phyloP scores from a whole-genome alignment of 208 protist genomes.

The Naegleria gruberi region DNA sequence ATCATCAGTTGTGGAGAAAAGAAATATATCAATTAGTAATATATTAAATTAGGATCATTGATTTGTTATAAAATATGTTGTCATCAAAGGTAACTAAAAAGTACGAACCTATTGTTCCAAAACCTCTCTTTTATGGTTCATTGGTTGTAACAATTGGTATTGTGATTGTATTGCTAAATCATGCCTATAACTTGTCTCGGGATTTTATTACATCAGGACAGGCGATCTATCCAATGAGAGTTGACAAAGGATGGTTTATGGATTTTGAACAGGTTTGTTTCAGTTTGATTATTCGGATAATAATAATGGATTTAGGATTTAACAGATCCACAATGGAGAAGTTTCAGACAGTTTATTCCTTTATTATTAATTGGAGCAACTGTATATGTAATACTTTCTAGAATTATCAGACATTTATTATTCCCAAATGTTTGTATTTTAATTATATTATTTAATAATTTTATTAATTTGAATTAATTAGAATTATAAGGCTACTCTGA shows the following conservation, averaged over 20 bases:
- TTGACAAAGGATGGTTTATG: not conserved
- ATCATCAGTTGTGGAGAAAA: no score
- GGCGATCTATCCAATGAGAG: not conserved
- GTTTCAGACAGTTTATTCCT: not conserved
- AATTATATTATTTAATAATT: not conserved
- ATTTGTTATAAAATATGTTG: not conserved
- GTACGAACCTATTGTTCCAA: not conserved
- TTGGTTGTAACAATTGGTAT: not conserved
- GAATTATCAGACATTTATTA: not conserved
- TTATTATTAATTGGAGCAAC: not conserved
- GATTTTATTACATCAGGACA: not conserved
- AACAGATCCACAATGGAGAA: slow-evolving; percentile 10
- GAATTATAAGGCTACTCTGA: not conserved
- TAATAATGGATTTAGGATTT: not conserved
- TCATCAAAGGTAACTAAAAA: not conserved
- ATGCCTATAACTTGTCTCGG: not conserved
- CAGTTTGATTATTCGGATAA: not conserved
- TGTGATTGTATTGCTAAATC: not conserved
- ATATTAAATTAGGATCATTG: no score
- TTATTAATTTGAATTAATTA: not conserved
- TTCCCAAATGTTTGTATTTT: not conserved
- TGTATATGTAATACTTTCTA: not conserved
- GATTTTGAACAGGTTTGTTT: not conserved
- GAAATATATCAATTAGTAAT: no score
- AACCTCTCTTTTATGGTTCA: not conserved